Base-by-base conservation (phyloP, 768 basidiomycete species). In the Trametes sanguinea region DNA sequence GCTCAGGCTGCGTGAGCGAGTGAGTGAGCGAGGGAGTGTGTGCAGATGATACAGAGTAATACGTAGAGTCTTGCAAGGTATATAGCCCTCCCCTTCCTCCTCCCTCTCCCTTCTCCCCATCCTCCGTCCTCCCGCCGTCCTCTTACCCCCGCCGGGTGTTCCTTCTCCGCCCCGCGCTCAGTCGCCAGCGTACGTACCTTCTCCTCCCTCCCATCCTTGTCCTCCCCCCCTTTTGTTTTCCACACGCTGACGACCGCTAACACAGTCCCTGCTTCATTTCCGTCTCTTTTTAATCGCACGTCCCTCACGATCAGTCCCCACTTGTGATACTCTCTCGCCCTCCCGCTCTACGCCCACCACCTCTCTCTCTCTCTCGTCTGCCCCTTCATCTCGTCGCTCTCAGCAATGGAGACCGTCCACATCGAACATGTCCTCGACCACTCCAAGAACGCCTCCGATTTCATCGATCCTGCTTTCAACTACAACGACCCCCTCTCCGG, bases 371-470 rank as follows among this genome's bases (percentile, higher is more conserved):
- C 47, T 47, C 32, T 32, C 43, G 14, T 27, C 67, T 51, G 64
- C 65, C 62, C 67, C 11, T 11, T 68, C 67, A 55, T 65, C 63
- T 52, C 50, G 47, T 55, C 57, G 60, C 65, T 59, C 48, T 43
- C 60, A 62, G 46, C 67, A 66, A 80, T 82, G 80, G 82, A 83
- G 67, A 78, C 78, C 50, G 80, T 78, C 51, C 76, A 79, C 67
- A 69, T 78, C 71, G 75, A 76, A 65, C 74, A 75, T 71, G 72
- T 75, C 64, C 79, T 81, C 75, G 80, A 81, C 74, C 78, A 79
- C 76, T 76, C 77, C 58, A 79, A 80, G 74, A 63, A 33, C 63
- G 74, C 78, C 74, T 75, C 80, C 70, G 77, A 76, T 73, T 81
- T 83, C 73, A 79, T 82, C 73, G 81, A 83, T 65, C 68, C 76